phyloP scores from a whole-genome alignment of 176 grass and related monocot genomes.

The Paspalum vaginatum region DNA sequence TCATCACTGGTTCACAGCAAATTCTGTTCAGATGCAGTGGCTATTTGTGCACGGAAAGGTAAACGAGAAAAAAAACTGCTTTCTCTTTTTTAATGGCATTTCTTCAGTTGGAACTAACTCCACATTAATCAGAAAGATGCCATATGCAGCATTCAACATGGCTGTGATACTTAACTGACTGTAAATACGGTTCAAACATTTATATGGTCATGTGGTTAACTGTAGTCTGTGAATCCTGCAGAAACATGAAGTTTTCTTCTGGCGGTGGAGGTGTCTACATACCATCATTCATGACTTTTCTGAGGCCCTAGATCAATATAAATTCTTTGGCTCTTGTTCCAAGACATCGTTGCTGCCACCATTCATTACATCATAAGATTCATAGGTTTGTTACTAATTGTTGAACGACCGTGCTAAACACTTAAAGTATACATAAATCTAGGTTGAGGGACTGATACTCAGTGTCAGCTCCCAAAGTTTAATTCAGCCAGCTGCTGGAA shows the following conservation, averaged over 20 bases:
- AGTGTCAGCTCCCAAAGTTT: background rate
- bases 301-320: background rate
- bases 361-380: background rate
- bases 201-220: background rate
- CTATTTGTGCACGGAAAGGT: slow-evolving; percentile 34
- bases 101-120: background rate
- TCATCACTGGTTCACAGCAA: slow-evolving; percentile 1
- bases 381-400: background rate
- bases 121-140: background rate
- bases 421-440: slow-evolving; percentile 4
- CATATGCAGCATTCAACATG: background rate
- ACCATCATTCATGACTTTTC: background rate
- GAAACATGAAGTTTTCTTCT: slow-evolving; percentile 13
- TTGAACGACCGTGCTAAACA: background rate
- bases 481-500: slow-evolving; percentile 21
- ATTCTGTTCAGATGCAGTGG: slow-evolving; percentile 23
- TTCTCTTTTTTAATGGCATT: background rate
- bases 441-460: background rate
- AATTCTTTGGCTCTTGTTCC: background rate
- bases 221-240: slow-evolving; percentile 23
- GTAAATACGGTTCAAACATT: background rate
- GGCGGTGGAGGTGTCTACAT: background rate
- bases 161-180: slow-evolving; percentile 1
- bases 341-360: background rate
- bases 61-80: background rate